These are phyloP conservation scores for Jatropha curcas DNA, from an alignment of 345 rosid genomes.

Conservation along the genomic window DNA sequence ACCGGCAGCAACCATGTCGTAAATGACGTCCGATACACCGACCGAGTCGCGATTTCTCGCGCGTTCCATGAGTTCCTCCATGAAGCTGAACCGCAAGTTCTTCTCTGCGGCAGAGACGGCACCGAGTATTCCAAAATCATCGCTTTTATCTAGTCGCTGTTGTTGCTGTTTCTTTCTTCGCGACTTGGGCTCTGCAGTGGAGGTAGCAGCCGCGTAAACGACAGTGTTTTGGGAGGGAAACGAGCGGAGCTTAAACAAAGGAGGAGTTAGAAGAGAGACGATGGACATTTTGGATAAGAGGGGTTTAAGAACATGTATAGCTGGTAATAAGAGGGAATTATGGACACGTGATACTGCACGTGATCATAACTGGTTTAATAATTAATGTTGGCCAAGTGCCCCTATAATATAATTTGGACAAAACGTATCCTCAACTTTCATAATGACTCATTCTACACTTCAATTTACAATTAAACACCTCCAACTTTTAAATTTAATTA, in stretches of 20 bases:
- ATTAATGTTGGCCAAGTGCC: background rate
- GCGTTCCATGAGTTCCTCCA: slow-evolving; percentile 91
- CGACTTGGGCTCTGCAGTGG: slow-evolving; percentile 2
- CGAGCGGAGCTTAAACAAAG: slow-evolving; percentile 2
- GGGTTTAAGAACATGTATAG: background rate
- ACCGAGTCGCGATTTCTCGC: slow-evolving; percentile 65
- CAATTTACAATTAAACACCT: too few relatives aligned
- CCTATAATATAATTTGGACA: too few relatives aligned
- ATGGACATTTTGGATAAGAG: slow-evolving; percentile 30
- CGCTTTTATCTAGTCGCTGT: background rate
- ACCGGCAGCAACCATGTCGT: slow-evolving; percentile 97
- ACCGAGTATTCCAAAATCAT: background rate
- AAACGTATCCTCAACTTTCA: too few relatives aligned
- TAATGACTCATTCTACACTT: too few relatives aligned
- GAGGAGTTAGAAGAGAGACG: slow-evolving; percentile 13
- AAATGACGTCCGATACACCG: slow-evolving; percentile 76
- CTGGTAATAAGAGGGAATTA: background rate
- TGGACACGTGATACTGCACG: slow-evolving; percentile 17
- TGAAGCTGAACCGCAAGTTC: slow-evolving; percentile 72
- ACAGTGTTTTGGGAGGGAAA: background rate
- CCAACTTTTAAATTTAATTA: too few relatives aligned
- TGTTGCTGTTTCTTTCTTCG: slow-evolving; percentile 22
- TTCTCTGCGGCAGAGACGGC: slow-evolving; percentile 60
- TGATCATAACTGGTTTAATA: too few relatives aligned
- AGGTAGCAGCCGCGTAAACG: slow-evolving; percentile 13